Percentiles rank a stretch among this genome's conserved stretches.
These are phyloP conservation scores for Sporothrix pallida DNA, from an alignment of 2,329 filamentous ascomycete genomes.

Conservation along the genomic window DNA sequence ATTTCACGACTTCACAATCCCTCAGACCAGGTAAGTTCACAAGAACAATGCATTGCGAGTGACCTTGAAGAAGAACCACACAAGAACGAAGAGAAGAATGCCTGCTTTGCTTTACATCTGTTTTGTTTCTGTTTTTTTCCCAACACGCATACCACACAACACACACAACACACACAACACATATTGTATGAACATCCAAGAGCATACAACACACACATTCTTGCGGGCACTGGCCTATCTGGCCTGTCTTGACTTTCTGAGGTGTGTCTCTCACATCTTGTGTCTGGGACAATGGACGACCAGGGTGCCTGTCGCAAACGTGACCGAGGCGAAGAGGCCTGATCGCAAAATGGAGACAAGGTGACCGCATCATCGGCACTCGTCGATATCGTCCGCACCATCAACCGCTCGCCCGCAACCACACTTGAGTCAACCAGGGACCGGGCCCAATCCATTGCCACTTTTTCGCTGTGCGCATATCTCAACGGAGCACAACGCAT, in stretches of 20 bases:
- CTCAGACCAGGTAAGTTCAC: background rate
- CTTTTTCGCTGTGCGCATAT: background rate
- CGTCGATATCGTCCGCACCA: background rate
- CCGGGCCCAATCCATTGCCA: constrained; percentile 3
- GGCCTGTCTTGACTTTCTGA: background rate
- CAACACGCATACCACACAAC: background rate
- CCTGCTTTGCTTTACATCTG: background rate
- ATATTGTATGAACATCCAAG: background rate
- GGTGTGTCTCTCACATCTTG: constrained; percentile 4
- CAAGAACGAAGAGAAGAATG: background rate
- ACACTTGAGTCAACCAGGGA: constrained; percentile 13
- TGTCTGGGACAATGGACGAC: constrained; percentile 9
- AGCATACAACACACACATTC: background rate
- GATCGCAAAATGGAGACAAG: background rate
- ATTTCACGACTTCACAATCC: background rate
- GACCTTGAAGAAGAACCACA: constrained; percentile 10
- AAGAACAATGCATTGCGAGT: background rate
- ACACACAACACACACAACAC: constrained; percentile 5
- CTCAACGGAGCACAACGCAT: background rate
- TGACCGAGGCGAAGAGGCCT: background rate
- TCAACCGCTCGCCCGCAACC: background rate
- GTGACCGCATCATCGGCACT: background rate
- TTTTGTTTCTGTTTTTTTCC: constrained; percentile 9
- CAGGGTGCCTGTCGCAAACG: background rate
- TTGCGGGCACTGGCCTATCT: background rate